Evolutionary conservation across 192 early-diverging fungal species (phyloP).

Genomic region (Coemansia sp.): DNA sequence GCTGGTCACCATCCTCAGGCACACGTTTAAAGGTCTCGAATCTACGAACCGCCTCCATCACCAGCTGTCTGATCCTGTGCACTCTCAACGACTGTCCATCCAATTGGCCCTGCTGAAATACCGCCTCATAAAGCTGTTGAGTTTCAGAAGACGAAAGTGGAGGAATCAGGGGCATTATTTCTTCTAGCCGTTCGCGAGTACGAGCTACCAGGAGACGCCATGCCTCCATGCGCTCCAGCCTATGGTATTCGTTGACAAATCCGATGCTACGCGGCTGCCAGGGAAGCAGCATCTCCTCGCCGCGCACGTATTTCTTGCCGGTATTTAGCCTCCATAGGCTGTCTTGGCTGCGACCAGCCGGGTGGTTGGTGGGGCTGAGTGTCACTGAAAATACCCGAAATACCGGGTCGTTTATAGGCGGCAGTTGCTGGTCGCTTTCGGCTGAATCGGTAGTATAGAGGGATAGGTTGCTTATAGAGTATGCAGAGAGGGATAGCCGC

Average conservation of each 20-base stretch:
- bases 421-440: not conserved
- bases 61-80: conserved; percentile 12
- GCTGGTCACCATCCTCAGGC: not conserved
- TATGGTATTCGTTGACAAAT: conserved; percentile 57
- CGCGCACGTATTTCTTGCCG: conserved; percentile 65
- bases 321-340: conserved; percentile 68
- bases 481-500: conserved; percentile 1
- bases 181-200: conserved; percentile 22
- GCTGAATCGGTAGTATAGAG: not conserved
- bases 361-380: conserved; percentile 47
- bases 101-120: not conserved
- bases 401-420: conserved; percentile 30
- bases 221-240: conserved; percentile 16
- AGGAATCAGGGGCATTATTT: conserved; percentile 7
- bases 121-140: not conserved
- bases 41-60: conserved; percentile 16
- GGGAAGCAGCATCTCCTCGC: conserved; percentile 63
- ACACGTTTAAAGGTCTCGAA: conserved; percentile 14
- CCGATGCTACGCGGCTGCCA: conserved; percentile 73
- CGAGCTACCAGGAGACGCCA: conserved; percentile 39
- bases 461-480: conserved; percentile 8
- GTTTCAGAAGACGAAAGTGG: not conserved
- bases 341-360: conserved; percentile 56
- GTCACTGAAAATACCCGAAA: conserved; percentile 61
- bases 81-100: conserved; percentile 5